These are phyloP conservation scores for Blastocystis sp. DNA, from an alignment of 352 stramenopile genomes.

Conservation along the genomic window DNA sequence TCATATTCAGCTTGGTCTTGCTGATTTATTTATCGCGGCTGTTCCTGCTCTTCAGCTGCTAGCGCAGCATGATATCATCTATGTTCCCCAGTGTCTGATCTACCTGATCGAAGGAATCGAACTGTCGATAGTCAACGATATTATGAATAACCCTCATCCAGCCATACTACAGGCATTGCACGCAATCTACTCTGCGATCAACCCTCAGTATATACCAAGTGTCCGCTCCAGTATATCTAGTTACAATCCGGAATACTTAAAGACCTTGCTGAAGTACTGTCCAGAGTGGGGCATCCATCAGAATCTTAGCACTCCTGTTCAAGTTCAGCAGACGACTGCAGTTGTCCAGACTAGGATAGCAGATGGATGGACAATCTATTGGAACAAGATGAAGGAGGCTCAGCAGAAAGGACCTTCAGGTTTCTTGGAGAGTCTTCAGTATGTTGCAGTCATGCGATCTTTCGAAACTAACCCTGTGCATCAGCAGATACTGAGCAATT, in stretches of 20 bases:
- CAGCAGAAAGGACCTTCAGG: background rate
- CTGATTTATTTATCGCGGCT: conserved; percentile 29
- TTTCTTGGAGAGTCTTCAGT: background rate
- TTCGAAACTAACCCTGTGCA: background rate
- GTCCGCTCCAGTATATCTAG: background rate
- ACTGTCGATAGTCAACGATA: background rate
- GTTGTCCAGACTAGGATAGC: background rate
- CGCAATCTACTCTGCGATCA: background rate
- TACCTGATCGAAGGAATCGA: conserved; percentile 45
- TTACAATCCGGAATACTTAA: background rate
- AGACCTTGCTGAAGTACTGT: background rate
- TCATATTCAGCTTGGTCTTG: conserved; percentile 34
- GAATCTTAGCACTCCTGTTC: background rate
- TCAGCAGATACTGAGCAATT: conserved; percentile 8
- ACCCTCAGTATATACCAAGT: background rate
- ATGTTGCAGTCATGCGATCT: background rate
- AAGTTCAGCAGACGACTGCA: background rate
- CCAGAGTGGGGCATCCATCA: background rate
- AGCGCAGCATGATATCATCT: background rate
- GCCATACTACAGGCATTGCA: background rate
- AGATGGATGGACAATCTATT: background rate
- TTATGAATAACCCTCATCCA: background rate
- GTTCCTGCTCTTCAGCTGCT: background rate
- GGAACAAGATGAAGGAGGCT: background rate
- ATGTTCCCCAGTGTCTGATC: conserved; percentile 12